Evolutionary conservation across 306 rosid genomes (phyloP).

Genomic region (Carpinus viminea): DNA sequence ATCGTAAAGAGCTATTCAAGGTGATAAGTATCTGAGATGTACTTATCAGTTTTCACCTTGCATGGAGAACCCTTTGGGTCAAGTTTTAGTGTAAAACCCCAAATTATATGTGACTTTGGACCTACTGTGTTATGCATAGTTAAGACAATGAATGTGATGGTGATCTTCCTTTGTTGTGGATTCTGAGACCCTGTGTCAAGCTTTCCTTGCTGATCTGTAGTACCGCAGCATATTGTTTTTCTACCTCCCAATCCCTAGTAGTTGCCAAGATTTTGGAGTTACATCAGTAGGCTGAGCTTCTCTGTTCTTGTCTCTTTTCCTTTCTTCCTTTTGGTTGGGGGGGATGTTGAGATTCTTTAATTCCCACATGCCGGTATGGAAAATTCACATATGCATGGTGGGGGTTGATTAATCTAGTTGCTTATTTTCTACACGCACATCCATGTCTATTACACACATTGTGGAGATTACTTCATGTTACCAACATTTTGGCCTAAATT

Average conservation of each 20-base stretch:
- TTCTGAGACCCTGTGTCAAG: not conserved
- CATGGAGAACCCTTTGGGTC: not conserved
- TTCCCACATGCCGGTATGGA: not conserved
- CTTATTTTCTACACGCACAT: too few relatives aligned
- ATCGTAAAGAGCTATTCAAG: not conserved
- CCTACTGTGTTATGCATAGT: not conserved
- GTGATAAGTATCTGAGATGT: not conserved
- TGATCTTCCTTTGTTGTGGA: not conserved
- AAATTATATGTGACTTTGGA: not conserved
- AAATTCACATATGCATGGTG: not conserved
- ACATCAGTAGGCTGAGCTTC: not conserved
- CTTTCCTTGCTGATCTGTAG: not conserved
- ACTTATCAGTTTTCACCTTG: too few relatives aligned
- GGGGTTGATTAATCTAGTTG: not conserved
- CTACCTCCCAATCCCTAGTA: not conserved
- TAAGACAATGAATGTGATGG: not conserved
- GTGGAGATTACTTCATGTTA: not conserved
- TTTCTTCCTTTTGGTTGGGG: too few relatives aligned
- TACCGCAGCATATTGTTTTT: not conserved
- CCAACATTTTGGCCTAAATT: not conserved
- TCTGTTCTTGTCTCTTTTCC: not conserved
- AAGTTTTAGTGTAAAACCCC: not conserved
- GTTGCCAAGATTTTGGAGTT: not conserved
- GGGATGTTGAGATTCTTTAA: not conserved
- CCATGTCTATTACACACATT: not conserved